phyloP scores from a whole-genome alignment of 345 rosid genomes.

The Aquilaria sinensis region DNA sequence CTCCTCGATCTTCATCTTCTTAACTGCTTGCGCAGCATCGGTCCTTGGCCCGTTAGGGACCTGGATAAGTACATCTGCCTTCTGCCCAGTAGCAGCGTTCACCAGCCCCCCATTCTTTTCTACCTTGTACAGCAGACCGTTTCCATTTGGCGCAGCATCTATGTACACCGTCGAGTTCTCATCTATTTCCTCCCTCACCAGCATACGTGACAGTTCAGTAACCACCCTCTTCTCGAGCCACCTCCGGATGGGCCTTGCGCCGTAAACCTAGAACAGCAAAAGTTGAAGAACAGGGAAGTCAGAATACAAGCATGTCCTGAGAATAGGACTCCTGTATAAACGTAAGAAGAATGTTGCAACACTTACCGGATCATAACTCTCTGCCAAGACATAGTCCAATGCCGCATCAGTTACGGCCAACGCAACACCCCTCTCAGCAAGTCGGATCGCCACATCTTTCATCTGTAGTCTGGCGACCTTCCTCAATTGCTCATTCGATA shows the following conservation, averaged over 20 bases:
- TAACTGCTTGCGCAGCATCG: slow-evolving; percentile 76
- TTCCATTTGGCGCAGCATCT: slow-evolving; percentile 42
- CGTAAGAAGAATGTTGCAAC: background rate
- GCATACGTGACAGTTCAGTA: slow-evolving; percentile 80
- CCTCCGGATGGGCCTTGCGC: slow-evolving; percentile 87
- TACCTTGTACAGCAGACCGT: slow-evolving; percentile 39
- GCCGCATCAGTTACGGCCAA: slow-evolving; percentile 83
- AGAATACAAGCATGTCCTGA: background rate
- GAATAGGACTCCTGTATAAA: background rate
- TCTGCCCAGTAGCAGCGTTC: slow-evolving; percentile 62
- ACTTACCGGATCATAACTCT: slow-evolving; percentile 91
- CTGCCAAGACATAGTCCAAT: slow-evolving; percentile 52
- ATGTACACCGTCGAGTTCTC: slow-evolving; percentile 82
- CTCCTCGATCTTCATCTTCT: slow-evolving; percentile 89
- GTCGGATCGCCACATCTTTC: slow-evolving; percentile 77
- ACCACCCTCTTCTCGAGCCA: slow-evolving; percentile 97
- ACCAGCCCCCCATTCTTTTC: slow-evolving; percentile 83
- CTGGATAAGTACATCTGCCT: slow-evolving; percentile 63
- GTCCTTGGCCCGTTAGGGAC: slow-evolving; percentile 34
- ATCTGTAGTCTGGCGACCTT: slow-evolving; percentile 75
- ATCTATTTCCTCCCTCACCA: slow-evolving; percentile 73
- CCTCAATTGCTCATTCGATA: slow-evolving; percentile 81
- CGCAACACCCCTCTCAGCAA: slow-evolving; percentile 85
- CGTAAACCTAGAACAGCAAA: slow-evolving; percentile 52
- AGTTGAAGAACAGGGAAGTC: background rate